These are phyloP conservation scores for Amborella trichopoda DNA, from an alignment of 164 flowering plant genomes.

Conservation along the genomic window DNA sequence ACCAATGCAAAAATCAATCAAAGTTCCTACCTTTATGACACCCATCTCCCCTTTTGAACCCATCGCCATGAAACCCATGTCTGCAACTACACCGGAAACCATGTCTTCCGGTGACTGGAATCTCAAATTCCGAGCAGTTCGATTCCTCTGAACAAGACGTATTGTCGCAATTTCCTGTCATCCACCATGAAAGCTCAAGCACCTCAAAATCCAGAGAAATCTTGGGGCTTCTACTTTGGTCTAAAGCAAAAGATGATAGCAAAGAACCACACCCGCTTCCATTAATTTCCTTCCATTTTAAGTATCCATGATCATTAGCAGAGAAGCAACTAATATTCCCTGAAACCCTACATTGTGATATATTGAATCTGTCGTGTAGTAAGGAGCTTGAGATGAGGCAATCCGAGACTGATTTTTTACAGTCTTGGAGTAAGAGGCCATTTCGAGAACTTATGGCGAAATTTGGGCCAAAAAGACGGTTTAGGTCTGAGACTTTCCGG, in stretches of 20 bases:
- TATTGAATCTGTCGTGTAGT: slow-evolving; percentile 22
- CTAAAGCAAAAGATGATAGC: slow-evolving; percentile 32
- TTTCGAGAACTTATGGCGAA: slow-evolving; percentile 44
- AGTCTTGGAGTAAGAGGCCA: slow-evolving; percentile 42
- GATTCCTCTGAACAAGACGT: slow-evolving; percentile 26
- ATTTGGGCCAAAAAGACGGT: slow-evolving; percentile 21
- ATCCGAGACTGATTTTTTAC: slow-evolving; percentile 9
- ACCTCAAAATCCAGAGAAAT: slow-evolving; percentile 37
- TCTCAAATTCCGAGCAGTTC: slow-evolving; percentile 13
- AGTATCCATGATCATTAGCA: slow-evolving; percentile 9
- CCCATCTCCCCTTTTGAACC: slow-evolving; percentile 37
- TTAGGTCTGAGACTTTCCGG: slow-evolving; percentile 25
- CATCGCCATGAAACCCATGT: slow-evolving; percentile 58
- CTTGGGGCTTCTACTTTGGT: slow-evolving; percentile 2
- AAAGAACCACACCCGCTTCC: slow-evolving; percentile 20
- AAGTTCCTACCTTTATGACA: slow-evolving; percentile 49
- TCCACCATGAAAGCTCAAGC: slow-evolving; percentile 67
- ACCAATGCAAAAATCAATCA: neutral
- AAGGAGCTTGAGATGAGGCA: slow-evolving; percentile 25
- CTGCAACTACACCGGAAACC: slow-evolving; percentile 47
- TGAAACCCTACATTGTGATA: neutral
- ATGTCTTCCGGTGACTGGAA: slow-evolving; percentile 11
- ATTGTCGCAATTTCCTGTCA: slow-evolving; percentile 22
- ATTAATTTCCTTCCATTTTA: slow-evolving; percentile 8
- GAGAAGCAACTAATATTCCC: slow-evolving; percentile 32